Evolutionary conservation across 345 rosid genomes (phyloP), one percentile per base, ranked within the genome.

Genomic region (Crucihimalaya himalaica): DNA sequence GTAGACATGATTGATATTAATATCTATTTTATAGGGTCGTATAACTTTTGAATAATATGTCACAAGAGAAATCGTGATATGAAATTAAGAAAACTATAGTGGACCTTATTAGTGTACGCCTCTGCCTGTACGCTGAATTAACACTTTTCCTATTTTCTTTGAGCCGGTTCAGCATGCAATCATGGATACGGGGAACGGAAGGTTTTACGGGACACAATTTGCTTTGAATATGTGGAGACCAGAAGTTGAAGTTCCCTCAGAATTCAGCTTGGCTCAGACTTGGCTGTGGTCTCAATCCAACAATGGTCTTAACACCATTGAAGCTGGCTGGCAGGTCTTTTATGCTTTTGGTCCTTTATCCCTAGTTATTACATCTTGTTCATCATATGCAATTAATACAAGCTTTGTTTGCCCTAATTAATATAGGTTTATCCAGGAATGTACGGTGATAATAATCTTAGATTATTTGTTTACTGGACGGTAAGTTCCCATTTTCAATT

Each of bases 391-490:
- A 37, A 7, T 25, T 35, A 16, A 68, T n/a, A 27, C 9, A 4
- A 34, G 3, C 39, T 20, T 58, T 47, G 35, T 58, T 60, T 29
- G 5, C 7, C 15, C 11, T 57, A 16, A n/a, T 46, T 18, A 15
- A 14, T 45, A 64, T 78, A 84, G 90, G 87, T 84, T 19, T 80
- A 78, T 66, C 84, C 84, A 14, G 75, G 73, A 70, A 54, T 84
- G 19, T 84, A 84, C 37, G 82, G 84, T 46, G 91, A 88, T 63
- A 74, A 80, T 80, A 81, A 81, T 62, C 82, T 87, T 31, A 81
- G 90, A 74, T 83, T 88, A 46, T 88, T 88, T 83, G 81, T 85
- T 55, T 88, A 79, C 60, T 88, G 93, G 93, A 88, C 93, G 57
- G 93, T 88, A 72, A 82, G 83, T 69, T 73, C 18, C 52, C 58